These are phyloP conservation scores for Nemania sp. DNA, from an alignment of 2,329 filamentous ascomycete genomes.

Conservation along the genomic window DNA sequence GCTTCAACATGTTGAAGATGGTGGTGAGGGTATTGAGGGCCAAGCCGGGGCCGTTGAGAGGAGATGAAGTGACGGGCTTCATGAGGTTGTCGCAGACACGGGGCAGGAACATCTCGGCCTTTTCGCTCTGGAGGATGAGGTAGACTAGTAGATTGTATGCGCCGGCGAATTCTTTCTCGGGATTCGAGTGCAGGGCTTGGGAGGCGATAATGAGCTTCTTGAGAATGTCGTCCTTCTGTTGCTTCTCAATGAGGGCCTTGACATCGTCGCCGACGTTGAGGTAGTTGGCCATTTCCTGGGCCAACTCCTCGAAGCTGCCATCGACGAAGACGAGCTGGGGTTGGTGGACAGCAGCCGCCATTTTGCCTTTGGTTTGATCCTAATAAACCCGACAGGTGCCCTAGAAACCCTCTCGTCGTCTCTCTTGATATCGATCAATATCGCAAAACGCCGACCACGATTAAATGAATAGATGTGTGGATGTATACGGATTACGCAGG, in stretches of 20 bases:
- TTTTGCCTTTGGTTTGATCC: conserved; percentile 39
- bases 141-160: conserved; percentile 98
- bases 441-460: conserved; percentile 22
- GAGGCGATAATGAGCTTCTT: conserved; percentile 90
- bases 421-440: conserved; percentile 2
- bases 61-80: conserved; percentile 86
- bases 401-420: conserved; percentile 18
- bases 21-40: conserved; percentile 92
- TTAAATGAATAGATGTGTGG: conserved; percentile 26
- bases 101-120: conserved; percentile 86
- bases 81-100: conserved; percentile 90
- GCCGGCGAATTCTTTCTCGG: conserved; percentile 96
- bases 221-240: conserved; percentile 86
- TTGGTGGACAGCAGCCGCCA: conserved; percentile 54
- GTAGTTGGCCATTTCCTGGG: conserved; percentile 94
- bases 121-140: conserved; percentile 87
- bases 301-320: conserved; percentile 92
- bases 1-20: conserved; percentile 92
- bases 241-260: conserved; percentile 77
- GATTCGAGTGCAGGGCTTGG: conserved; percentile 80
- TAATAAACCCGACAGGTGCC: conserved; percentile 14
- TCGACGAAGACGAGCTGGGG: conserved; percentile 81
- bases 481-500: conserved; percentile 24
- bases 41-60: conserved; percentile 84
- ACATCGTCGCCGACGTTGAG: conserved; percentile 85